Percentiles rank a stretch among this genome's conserved stretches.
phyloP scores from a whole-genome alignment of 2,329 filamentous ascomycete species.

The Pseudogymnoascus sp. region DNA sequence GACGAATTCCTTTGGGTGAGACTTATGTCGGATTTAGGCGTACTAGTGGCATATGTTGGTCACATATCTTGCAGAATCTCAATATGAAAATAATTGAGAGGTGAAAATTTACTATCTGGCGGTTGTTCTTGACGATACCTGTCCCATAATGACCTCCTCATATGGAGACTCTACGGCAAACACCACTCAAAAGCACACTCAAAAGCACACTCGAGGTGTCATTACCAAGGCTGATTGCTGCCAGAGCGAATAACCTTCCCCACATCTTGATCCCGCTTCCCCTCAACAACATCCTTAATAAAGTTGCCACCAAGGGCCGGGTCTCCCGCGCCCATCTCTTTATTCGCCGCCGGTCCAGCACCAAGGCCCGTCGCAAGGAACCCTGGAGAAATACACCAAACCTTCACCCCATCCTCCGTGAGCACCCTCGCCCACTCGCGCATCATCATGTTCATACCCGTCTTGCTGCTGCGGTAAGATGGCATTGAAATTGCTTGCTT shows the following conservation, averaged over 20 bases:
- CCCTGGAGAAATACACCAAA: constrained; percentile 42
- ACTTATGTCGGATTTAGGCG: neutral
- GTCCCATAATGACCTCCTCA: neutral
- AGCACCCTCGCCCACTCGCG: constrained; percentile 37
- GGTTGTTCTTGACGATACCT: too few relatives aligned
- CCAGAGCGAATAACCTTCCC: constrained; percentile 31
- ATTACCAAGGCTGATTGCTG: constrained; percentile 21
- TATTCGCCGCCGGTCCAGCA: constrained; percentile 20
- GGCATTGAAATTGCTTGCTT: constrained; percentile 27
- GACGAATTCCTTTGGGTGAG: neutral
- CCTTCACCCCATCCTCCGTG: constrained; percentile 43
- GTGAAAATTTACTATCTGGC: neutral
- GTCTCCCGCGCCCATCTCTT: constrained; percentile 29
- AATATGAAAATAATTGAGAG: neutral
- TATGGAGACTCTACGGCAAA: neutral
- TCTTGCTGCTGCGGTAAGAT: constrained; percentile 37
- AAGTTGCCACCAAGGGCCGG: constrained; percentile 33
- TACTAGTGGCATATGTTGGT: neutral
- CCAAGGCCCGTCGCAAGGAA: constrained; percentile 41
- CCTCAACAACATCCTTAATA: constrained; percentile 36
- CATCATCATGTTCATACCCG: constrained; percentile 44
- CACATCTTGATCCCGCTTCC: constrained; percentile 34
- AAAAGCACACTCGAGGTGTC: neutral
- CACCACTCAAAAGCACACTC: neutral
- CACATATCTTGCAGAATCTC: neutral